Evolutionary conservation across 495 filamentous ascomycete species (phyloP).

Genomic region (Apiosordaria backusii): DNA sequence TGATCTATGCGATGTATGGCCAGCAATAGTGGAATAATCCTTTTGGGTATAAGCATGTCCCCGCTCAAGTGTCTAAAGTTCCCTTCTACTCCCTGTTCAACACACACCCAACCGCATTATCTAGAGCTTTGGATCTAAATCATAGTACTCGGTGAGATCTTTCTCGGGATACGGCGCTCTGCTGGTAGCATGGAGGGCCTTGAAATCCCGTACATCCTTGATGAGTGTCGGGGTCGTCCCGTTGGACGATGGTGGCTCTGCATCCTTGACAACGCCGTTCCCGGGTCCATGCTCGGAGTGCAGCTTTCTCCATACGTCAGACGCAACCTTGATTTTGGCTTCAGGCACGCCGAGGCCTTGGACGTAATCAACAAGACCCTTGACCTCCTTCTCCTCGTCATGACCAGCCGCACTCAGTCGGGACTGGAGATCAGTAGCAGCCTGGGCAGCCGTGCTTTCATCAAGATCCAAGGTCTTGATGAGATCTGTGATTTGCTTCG

Average conservation of each 20-base stretch:
- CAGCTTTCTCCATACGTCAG: constrained; percentile 40
- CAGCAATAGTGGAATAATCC: not conserved
- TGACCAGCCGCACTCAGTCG: constrained; percentile 33
- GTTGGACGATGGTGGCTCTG: constrained; percentile 40
- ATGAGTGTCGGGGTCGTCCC: constrained; percentile 53
- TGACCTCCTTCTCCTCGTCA: constrained; percentile 32
- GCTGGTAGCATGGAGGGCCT: constrained; percentile 65
- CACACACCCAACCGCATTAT: not conserved
- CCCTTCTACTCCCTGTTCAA: not conserved
- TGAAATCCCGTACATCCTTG: constrained; percentile 71
- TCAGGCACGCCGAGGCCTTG: constrained; percentile 34
- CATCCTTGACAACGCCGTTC: constrained; percentile 38
- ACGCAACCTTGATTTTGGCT: constrained; percentile 33
- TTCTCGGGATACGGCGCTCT: constrained; percentile 66
- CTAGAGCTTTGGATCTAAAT: constrained; percentile 67
- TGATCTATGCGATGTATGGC: not conserved
- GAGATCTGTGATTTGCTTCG: constrained; percentile 54
- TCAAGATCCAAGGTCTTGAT: constrained; percentile 36
- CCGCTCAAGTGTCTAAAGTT: not conserved
- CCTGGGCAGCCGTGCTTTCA: constrained; percentile 17
- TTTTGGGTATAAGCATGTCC: not conserved
- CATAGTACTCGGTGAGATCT: constrained; percentile 77
- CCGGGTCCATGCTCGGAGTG: constrained; percentile 48
- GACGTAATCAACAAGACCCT: constrained; percentile 34
- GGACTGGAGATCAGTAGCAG: constrained; percentile 33